Base-by-base conservation (phyloP, 805 yeast genomes). In the Candida piceae region DNA sequence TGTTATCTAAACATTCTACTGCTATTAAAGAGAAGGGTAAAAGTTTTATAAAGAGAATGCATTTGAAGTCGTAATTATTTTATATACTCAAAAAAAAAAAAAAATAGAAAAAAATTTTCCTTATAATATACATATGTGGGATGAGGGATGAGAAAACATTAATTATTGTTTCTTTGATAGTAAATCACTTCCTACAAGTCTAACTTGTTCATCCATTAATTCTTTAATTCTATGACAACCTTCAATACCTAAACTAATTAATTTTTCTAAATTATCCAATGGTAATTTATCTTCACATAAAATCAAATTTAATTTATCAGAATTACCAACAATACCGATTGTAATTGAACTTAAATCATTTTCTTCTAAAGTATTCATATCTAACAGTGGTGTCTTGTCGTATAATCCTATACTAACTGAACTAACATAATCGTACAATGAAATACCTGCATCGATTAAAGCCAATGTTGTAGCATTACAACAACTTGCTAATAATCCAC, bases 391-490 rank as follows among this genome's bases (percentile, higher is more conserved):
- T 6, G 69, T 63, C 30, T 75, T 79, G 49, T 86, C 95, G 50
- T 77, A 80, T 16, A 85, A 61, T 0, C 97, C 97, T 5, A 88
- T 84, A 20, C 82, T 72, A 12, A 86, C 74, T 1, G 95, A 78
- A 38, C 87, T 75, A 12, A 90, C 82, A 55, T 86, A 89, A 57
- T 93, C 97, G 54, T 82, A 84, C 82, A 93, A 80, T 5, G 96
- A 83, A 31, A 93, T 80, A 34, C 97, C 97, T 2, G 97, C 97
- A 62, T 93, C 97, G 23, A 93, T 78, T 30, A 93, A 67, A 0
- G 96, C 97, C 49, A 93, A 64, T 1, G 96, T 86, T 29, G 85
- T 75, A 8, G 97, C 85, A 56, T 93, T 93, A 29, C 86, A 70
- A 46, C 93, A 76, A 1, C 84, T 70, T 0, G 95, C 76, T 45